Evolutionary conservation across 2,329 filamentous ascomycete species (phyloP).

Genomic region (Epichloe uncinata): DNA sequence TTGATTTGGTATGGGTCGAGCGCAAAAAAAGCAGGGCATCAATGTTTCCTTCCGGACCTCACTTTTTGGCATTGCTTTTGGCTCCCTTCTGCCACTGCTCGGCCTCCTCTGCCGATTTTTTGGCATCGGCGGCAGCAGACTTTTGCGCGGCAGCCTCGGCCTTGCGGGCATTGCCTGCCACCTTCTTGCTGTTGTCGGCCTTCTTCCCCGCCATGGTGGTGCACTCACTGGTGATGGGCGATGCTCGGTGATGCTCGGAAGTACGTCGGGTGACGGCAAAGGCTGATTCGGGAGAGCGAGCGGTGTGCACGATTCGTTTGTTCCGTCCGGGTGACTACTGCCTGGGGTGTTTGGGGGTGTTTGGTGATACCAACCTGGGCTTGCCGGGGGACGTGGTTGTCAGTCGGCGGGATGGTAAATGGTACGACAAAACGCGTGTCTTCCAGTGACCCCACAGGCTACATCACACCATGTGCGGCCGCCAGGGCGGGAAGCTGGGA

Average conservation of each 20-base stretch:
- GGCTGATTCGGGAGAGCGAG: not conserved
- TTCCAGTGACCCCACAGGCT: not conserved
- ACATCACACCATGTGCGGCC: no score
- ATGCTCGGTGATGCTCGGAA: constrained; percentile 1
- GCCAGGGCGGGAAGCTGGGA: not conserved
- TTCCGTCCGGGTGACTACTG: constrained; percentile 1
- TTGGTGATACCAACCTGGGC: not conserved
- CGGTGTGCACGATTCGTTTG: not conserved
- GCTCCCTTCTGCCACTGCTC: constrained; percentile 74
- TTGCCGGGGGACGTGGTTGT: not conserved
- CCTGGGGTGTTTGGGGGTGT: not conserved
- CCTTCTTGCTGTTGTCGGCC: constrained; percentile 80
- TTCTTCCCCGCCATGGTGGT: constrained; percentile 58
- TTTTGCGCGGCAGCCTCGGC: constrained; percentile 77
- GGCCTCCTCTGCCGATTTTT: constrained; percentile 53
- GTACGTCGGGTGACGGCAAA: not conserved
- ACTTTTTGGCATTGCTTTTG: constrained; percentile 84
- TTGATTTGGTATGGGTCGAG: not conserved
- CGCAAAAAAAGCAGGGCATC: not conserved
- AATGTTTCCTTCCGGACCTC: constrained; percentile 17
- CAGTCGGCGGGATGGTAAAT: no score
- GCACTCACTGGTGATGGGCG: not conserved
- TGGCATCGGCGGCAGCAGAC: constrained; percentile 54
- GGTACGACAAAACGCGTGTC: not conserved
- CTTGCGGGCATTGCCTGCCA: constrained; percentile 78